Conservation (phyloP, 441 rosid genomes). For the Corymbia citriodora region DNA sequence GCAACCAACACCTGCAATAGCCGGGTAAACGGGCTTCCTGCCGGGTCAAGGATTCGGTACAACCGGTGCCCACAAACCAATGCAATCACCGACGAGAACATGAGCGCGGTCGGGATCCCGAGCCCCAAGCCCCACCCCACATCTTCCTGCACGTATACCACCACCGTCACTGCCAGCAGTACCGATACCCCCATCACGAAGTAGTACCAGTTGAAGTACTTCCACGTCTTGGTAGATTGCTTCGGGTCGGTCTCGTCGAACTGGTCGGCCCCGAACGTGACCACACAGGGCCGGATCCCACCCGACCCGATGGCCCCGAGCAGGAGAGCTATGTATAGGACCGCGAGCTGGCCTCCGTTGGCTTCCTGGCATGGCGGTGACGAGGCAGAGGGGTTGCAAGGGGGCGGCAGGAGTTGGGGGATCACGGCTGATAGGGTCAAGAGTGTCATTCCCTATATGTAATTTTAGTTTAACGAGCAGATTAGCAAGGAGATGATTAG, state of each 20-base stretch:
- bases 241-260: conserved; percentile 79
- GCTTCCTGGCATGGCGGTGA: conserved; percentile 60
- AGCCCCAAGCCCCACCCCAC: conserved; percentile 93
- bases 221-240: conserved; percentile 69
- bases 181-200: conserved; percentile 82
- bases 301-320: conserved; percentile 88
- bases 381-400: conserved; percentile 31
- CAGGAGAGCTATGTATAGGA: conserved; percentile 56
- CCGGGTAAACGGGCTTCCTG: conserved; percentile 91
- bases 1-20: conserved; percentile 66
- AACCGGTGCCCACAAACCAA: conserved; percentile 56
- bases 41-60: conserved; percentile 69
- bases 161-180: conserved; percentile 66
- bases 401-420: conserved; percentile 66
- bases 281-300: conserved; percentile 95
- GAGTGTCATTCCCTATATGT: conserved; percentile 58
- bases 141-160: conserved; percentile 83
- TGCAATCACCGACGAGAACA: conserved; percentile 63
- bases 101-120: conserved; percentile 75
- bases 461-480: neutral
- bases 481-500: neutral
- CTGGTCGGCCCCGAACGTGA: conserved; percentile 97
- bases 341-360: conserved; percentile 46
- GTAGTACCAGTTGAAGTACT: conserved; percentile 91
- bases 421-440: conserved; percentile 59